Evolutionary conservation across 768 basidiomycete species (phyloP).

Genomic region (Boletus barrowsii): DNA sequence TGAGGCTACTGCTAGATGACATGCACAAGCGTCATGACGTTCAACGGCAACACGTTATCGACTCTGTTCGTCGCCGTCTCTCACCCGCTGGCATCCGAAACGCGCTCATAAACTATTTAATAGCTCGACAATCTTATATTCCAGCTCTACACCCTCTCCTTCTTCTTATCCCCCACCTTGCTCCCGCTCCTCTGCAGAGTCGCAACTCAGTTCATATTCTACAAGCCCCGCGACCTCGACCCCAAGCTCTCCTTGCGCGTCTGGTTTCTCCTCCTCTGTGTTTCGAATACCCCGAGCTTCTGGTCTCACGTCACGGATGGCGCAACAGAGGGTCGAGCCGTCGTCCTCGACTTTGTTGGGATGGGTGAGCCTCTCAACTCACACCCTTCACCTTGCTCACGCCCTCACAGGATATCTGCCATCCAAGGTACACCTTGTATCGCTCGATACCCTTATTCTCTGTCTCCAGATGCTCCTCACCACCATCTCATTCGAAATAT

Average conservation of each 20-base stretch:
- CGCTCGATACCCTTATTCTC: conserved; percentile 66
- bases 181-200: conserved; percentile 41
- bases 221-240: conserved; percentile 66
- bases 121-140: conserved; percentile 71
- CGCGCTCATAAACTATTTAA: not conserved
- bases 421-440: conserved; percentile 62
- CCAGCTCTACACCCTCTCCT: conserved; percentile 72
- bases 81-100: not conserved
- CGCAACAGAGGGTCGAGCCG: conserved; percentile 52
- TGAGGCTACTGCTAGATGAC: conserved; percentile 37
- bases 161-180: conserved; percentile 71
- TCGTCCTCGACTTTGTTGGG: conserved; percentile 79
- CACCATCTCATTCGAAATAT: conserved; percentile 66
- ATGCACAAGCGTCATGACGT: conserved; percentile 64
- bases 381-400: conserved; percentile 9
- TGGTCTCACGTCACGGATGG: conserved; percentile 59
- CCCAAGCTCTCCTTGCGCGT: conserved; percentile 63
- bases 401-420: conserved; percentile 48
- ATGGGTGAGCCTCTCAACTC: conserved; percentile 48
- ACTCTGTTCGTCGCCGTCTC: conserved; percentile 47
- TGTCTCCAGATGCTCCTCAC: conserved; percentile 63
- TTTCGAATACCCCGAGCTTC: conserved; percentile 57
- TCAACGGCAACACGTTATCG: conserved; percentile 68
- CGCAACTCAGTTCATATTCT: conserved; percentile 60
- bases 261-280: conserved; percentile 57